Evolutionary conservation across 2,329 filamentous ascomycete genomes (phyloP).

Genomic region (Xylaria sp.): DNA sequence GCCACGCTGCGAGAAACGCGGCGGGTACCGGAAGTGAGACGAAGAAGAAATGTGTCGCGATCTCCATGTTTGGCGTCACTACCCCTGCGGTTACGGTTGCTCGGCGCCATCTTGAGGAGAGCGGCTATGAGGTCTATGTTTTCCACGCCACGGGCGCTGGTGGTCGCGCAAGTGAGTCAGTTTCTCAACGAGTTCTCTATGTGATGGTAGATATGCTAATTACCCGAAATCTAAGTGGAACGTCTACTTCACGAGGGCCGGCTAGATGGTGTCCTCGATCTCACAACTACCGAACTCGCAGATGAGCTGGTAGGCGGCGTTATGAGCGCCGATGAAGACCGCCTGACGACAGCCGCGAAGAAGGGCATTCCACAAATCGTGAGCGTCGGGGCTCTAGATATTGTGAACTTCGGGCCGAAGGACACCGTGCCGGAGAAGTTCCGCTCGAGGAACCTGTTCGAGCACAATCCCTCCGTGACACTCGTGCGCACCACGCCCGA

Average conservation of each 20-base stretch:
- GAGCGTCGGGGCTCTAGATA: constrained; percentile 66
- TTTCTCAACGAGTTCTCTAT: neutral
- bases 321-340: constrained; percentile 66
- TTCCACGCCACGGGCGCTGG: constrained; percentile 78
- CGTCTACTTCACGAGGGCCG: constrained; percentile 65
- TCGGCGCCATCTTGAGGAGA: constrained; percentile 60
- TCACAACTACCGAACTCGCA: constrained; percentile 77
- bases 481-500: constrained; percentile 71
- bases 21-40: constrained; percentile 37
- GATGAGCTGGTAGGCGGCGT: constrained; percentile 72
- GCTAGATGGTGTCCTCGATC: constrained; percentile 74
- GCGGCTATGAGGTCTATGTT: constrained; percentile 67
- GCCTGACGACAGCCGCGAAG: constrained; percentile 67
- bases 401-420: constrained; percentile 47
- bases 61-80: constrained; percentile 82
- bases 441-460: constrained; percentile 62
- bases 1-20: constrained; percentile 51
- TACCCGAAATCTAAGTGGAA: constrained; percentile 61
- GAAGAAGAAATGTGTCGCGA: constrained; percentile 62
- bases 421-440: constrained; percentile 62
- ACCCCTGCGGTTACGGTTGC: constrained; percentile 71
- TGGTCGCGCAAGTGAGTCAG: constrained; percentile 63
- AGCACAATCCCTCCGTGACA: constrained; percentile 75
- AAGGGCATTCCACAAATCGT: constrained; percentile 66
- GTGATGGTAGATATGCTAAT: constrained; percentile 9